Conservation (phyloP, 129 eudicot genomes). For the Escallonia herrerae region DNA sequence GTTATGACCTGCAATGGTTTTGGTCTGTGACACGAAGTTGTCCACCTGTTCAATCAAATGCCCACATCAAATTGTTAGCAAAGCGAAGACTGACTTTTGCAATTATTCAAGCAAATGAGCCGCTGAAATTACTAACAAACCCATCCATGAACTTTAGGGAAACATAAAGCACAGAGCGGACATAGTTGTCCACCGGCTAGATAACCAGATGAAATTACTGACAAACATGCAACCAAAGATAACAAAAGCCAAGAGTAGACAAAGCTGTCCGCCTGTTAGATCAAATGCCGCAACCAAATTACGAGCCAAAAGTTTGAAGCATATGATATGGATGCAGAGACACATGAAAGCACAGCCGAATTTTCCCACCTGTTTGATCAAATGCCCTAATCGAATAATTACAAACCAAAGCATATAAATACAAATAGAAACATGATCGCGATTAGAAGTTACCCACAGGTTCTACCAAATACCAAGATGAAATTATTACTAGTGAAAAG, state of each 20-base stretch:
- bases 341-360: not conserved
- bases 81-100: too few relatives aligned
- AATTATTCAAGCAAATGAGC: not conserved
- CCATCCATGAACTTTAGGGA: not conserved
- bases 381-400: too few relatives aligned
- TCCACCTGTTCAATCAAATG: conserved; percentile 43
- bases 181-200: too few relatives aligned
- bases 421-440: not conserved
- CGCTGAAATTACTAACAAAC: not conserved
- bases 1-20: conserved; percentile 73
- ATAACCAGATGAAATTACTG: too few relatives aligned
- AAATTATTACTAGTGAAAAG: too few relatives aligned
- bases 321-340: not conserved
- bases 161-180: not conserved
- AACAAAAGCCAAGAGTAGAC: not conserved
- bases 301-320: not conserved
- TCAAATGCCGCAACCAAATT: not conserved
- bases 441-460: too few relatives aligned
- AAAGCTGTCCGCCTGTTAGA: not conserved
- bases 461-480: too few relatives aligned
- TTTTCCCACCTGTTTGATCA: too few relatives aligned
- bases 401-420: too few relatives aligned
- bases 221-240: not conserved
- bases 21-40: conserved; percentile 42
- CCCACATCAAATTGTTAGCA: conserved; percentile 2